Evolutionary conservation across 805 yeast genomes (phyloP), one percentile per base, ranked within the genome.

Genomic region (Nakazawaea ernobii): DNA sequence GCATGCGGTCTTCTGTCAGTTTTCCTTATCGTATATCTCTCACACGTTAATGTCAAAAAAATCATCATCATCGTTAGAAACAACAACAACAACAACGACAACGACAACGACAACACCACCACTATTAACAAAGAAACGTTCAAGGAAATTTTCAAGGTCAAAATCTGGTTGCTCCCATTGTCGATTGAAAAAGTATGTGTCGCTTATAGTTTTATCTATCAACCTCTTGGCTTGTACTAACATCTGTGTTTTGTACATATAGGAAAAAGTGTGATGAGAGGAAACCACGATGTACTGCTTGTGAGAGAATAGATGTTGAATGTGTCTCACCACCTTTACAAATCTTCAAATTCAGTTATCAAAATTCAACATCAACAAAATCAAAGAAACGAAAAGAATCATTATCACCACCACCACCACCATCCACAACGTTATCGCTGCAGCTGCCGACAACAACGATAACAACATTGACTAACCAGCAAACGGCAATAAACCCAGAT

Each of bases 201-300:
- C 9, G 3, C 27, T 10, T 36, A 14, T 36, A 6, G 4, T 13
- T 15, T n/a, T 33, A n/a, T 33, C 20, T 14, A 74, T 2, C 74
- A 74, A 52, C 57, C 69, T 39, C 70, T 74, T 5, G n/a, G n/a
- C n/a, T n/a, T n/a, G n/a, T 70, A 75, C 50, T 63, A 75, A 14
- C 59, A 64, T 45, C 77, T 20, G 24, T 20, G 24, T 20, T 20
- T 20, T 20, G 24, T 20, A 20, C 24, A 20, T 20, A 82, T 52
- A 84, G 84, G 59, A 74, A 81, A 45, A 74, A 74, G 53, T 84
- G 91, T 61, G 86, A 84, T 52, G 84, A 79, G 50, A 75, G 73
- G 52, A 79, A 82, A 58, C 91, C 91, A 3, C 70, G 74, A 47
- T 84, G 91, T 58, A 60, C 75, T 15, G 71, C 73, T 32, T 84